Conservation (phyloP, 2,329 filamentous ascomycete genomes). For the Neocatenulostroma microsporum region DNA sequence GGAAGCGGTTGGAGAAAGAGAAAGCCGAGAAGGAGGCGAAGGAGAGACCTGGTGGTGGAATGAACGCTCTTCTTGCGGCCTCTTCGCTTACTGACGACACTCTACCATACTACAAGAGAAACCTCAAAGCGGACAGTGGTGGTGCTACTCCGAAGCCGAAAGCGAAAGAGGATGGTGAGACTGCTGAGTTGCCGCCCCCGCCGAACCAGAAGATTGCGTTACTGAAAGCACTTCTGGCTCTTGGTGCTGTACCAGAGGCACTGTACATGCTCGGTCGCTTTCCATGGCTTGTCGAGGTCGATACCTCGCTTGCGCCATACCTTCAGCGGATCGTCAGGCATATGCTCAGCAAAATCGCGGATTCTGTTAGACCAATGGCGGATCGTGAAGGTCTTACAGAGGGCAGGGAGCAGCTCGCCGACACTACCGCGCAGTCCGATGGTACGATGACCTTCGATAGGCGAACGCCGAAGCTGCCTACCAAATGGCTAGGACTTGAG, state of each 20-base stretch:
- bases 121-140: constrained; percentile 40
- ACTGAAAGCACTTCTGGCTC: constrained; percentile 75
- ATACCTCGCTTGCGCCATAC: constrained; percentile 69
- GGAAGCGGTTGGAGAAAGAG: constrained; percentile 62
- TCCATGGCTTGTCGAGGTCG: constrained; percentile 82
- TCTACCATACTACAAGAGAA: constrained; percentile 38
- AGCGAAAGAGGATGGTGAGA: constrained; percentile 39
- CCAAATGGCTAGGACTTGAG: constrained; percentile 81
- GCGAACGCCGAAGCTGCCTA: constrained; percentile 55
- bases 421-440: constrained; percentile 62
- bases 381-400: constrained; percentile 39
- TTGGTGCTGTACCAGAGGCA: constrained; percentile 86
- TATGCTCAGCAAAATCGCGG: constrained; percentile 69
- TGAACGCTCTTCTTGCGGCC: constrained; percentile 81
- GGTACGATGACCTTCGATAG: constrained; percentile 51
- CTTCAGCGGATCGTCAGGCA: constrained; percentile 81
- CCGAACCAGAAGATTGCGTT: constrained; percentile 82
- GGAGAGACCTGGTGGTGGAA: constrained; percentile 58
- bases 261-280: constrained; percentile 88
- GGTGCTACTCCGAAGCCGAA: constrained; percentile 35
- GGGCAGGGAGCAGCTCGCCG: constrained; percentile 44
- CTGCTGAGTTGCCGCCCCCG: constrained; percentile 58
- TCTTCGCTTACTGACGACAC: constrained; percentile 82
- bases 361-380: constrained; percentile 42
- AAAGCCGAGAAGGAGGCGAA: constrained; percentile 69